phyloP scores from a whole-genome alignment of 2,329 filamentous ascomycete genomes.

The Diaporthe citriasiana region DNA sequence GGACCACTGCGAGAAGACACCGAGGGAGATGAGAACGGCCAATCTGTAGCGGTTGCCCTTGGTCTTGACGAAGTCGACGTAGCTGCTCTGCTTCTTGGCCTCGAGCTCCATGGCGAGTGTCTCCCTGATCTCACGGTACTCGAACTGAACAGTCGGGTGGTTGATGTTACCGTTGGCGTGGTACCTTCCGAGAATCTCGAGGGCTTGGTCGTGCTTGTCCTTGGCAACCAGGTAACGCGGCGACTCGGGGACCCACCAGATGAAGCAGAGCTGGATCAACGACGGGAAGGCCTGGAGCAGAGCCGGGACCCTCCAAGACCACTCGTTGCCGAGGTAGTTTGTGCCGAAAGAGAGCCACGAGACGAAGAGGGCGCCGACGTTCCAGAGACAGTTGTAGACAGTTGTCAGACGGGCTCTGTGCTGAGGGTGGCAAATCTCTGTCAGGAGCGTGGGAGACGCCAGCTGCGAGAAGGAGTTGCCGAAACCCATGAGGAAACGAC shows the following conservation, averaged over 20 bases:
- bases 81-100: slow-evolving; percentile 62
- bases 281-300: slow-evolving; percentile 64
- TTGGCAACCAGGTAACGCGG: slow-evolving; percentile 58
- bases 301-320: slow-evolving; percentile 66
- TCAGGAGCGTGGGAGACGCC: slow-evolving; percentile 65
- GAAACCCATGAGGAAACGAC: slow-evolving; percentile 70
- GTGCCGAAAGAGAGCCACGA: slow-evolving; percentile 67
- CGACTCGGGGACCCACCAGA: slow-evolving; percentile 67
- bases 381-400: slow-evolving; percentile 70
- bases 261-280: slow-evolving; percentile 62
- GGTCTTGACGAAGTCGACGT: slow-evolving; percentile 67
- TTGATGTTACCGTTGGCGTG: slow-evolving; percentile 68
- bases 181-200: slow-evolving; percentile 67
- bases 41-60: slow-evolving; percentile 71
- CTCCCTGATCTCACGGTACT: slow-evolving; percentile 72
- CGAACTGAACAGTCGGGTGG: slow-evolving; percentile 69
- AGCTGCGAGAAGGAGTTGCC: slow-evolving; percentile 68
- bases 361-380: slow-evolving; percentile 62
- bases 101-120: slow-evolving; percentile 67
- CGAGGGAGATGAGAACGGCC: slow-evolving; percentile 65
- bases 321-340: slow-evolving; percentile 59
- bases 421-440: slow-evolving; percentile 67
- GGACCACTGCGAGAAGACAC: slow-evolving; percentile 72
- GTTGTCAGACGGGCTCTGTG: slow-evolving; percentile 64
- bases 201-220: slow-evolving; percentile 63